A percentile compares a stretch with the other conserved stretches of the same genome.
phyloP scores from a whole-genome alignment of 1,139 yeast genomes.

The Candida sp. region DNA sequence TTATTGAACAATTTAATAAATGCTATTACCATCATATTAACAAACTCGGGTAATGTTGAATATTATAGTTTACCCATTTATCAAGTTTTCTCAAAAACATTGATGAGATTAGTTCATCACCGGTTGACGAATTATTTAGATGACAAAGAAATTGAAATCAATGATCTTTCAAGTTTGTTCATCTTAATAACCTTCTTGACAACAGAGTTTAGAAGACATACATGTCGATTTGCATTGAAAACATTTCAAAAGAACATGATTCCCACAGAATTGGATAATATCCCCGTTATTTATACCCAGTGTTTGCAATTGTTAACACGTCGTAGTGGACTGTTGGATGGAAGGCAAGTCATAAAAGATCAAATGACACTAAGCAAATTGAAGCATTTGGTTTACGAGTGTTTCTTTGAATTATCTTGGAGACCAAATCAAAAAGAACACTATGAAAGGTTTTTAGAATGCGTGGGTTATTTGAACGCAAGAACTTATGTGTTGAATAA shows the following conservation, averaged over 20 bases:
- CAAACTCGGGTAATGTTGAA: constrained; percentile 1
- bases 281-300: not conserved
- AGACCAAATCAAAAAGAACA: constrained; percentile 7
- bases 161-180: constrained; percentile 2
- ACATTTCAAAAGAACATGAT: not conserved
- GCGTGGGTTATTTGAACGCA: constrained; percentile 21
- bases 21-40: constrained; percentile 1
- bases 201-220: constrained; percentile 2
- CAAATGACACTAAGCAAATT: constrained; percentile 8
- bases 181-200: constrained; percentile 1
- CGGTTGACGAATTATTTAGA: constrained; percentile 1
- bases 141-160: not conserved
- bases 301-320: not conserved
- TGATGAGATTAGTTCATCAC: constrained; percentile 2
- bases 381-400: constrained; percentile 15
- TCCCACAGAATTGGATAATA: not conserved
- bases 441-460: constrained; percentile 15
- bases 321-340: not conserved
- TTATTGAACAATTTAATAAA: constrained; percentile 1
- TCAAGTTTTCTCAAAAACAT: not conserved
- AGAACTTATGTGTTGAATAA: constrained; percentile 14
- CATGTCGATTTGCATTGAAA: not conserved
- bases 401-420: constrained; percentile 16
- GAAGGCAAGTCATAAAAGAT: not conserved
- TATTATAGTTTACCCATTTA: constrained; percentile 2